phyloP scores from a whole-genome alignment of 1,284 basidiomycete species.

The Malassezia sympodialis region DNA sequence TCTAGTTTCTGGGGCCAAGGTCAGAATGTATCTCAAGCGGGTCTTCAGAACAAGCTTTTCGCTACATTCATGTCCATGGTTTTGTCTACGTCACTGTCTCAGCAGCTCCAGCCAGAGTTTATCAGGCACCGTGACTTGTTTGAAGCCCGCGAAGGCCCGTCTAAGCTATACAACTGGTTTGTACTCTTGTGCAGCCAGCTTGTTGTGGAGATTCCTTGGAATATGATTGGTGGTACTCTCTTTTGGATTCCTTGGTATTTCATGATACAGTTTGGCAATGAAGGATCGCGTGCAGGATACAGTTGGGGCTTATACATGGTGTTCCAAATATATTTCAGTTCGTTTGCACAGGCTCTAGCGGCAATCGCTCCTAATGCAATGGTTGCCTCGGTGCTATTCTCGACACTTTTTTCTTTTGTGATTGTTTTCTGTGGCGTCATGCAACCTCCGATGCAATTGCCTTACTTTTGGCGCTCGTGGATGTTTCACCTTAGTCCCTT shows the following conservation, averaged over 20 bases:
- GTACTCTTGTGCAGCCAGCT: slow-evolving; percentile 54
- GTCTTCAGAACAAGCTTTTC: slow-evolving; percentile 67
- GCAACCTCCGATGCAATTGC: slow-evolving; percentile 33
- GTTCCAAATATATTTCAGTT: slow-evolving; percentile 53
- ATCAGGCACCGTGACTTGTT: slow-evolving; percentile 56
- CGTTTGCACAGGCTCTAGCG: slow-evolving; percentile 59
- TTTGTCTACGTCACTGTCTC: slow-evolving; percentile 36
- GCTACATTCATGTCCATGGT: slow-evolving; percentile 49
- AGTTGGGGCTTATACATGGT: slow-evolving; percentile 33
- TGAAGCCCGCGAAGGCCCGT: slow-evolving; percentile 63
- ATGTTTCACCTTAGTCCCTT: slow-evolving; percentile 61
- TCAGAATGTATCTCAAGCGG: slow-evolving; percentile 17
- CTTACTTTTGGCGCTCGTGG: slow-evolving; percentile 26
- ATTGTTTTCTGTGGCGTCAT: slow-evolving; percentile 56
- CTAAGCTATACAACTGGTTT: slow-evolving; percentile 73
- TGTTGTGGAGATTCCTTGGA: slow-evolving; percentile 48
- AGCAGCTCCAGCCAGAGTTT: slow-evolving; percentile 50
- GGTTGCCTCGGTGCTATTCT: slow-evolving; percentile 60
- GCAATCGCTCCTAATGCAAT: slow-evolving; percentile 60
- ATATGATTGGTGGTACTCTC: slow-evolving; percentile 32
- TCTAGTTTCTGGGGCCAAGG: slow-evolving; percentile 39
- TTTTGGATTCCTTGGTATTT: slow-evolving; percentile 40
- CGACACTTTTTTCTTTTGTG: slow-evolving; percentile 58
- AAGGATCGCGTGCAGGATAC: slow-evolving; percentile 20
- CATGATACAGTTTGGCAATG: slow-evolving; percentile 25